Evolutionary conservation across 1,139 yeast genomes (phyloP).

Genomic region (Eremothecium coryli): DNA sequence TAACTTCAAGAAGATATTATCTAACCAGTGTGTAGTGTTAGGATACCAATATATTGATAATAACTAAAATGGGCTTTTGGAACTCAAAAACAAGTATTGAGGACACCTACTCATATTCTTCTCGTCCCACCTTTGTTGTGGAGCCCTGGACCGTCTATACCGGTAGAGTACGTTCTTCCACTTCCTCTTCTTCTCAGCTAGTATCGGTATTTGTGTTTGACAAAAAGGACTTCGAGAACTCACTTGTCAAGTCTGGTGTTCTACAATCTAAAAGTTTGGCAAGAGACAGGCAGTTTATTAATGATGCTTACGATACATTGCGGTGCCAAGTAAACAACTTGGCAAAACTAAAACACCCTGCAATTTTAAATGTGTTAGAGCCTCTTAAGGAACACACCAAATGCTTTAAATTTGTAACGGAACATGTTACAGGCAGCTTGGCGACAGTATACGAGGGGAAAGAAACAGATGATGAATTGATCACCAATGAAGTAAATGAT

Average conservation of each 20-base stretch:
- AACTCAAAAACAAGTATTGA: slow-evolving; percentile 55
- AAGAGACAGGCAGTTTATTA: slow-evolving; percentile 27
- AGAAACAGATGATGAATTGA: slow-evolving; percentile 21
- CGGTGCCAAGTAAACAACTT: slow-evolving; percentile 56
- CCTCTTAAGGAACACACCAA: slow-evolving; percentile 81
- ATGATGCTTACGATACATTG: slow-evolving; percentile 41
- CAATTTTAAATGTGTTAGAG: slow-evolving; percentile 69
- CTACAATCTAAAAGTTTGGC: slow-evolving; percentile 32
- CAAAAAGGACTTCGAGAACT: slow-evolving; percentile 62
- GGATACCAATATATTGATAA: neutral
- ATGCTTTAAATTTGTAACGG: slow-evolving; percentile 76
- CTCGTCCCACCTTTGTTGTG: slow-evolving; percentile 61
- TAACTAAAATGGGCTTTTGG: slow-evolving; percentile 23
- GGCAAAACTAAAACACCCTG: slow-evolving; percentile 82
- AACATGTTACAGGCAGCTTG: slow-evolving; percentile 57
- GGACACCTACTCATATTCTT: slow-evolving; percentile 62
- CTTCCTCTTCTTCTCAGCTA: slow-evolving; percentile 29
- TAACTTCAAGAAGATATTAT: too few species aligned
- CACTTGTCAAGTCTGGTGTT: slow-evolving; percentile 45
- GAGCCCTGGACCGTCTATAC: slow-evolving; percentile 86
- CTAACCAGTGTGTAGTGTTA: too few species aligned
- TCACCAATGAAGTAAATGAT: slow-evolving; percentile 40
- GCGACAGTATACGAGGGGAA: slow-evolving; percentile 35
- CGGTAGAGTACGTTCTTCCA: slow-evolving; percentile 56
- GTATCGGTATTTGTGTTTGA: slow-evolving; percentile 86